Conservation (phyloP, 2,329 filamentous ascomycete species). For the Graphilbum fragrans region DNA sequence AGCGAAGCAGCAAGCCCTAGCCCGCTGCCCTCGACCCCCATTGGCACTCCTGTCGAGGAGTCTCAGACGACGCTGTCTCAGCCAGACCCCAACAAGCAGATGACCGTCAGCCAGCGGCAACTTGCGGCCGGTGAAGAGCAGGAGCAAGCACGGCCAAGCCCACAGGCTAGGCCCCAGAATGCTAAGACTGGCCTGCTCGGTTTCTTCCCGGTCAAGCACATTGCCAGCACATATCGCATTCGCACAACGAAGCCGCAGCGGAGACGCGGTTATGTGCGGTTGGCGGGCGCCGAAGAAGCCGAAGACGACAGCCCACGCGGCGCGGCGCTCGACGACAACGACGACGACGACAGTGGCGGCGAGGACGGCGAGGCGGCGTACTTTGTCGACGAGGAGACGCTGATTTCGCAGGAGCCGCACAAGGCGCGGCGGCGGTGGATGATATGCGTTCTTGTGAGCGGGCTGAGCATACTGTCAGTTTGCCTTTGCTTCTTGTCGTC, state of each 20-base stretch:
- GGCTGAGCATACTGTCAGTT: conserved; percentile 23
- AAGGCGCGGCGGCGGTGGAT: conserved; percentile 12
- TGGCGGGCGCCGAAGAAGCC: conserved; percentile 1
- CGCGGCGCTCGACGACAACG: neutral
- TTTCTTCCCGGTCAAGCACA: conserved; percentile 8
- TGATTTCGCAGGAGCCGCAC: conserved; percentile 4
- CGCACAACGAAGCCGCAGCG: neutral
- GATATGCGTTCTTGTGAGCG: conserved; percentile 22
- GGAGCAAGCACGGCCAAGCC: too few species aligned
- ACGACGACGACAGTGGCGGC: conserved; percentile 2
- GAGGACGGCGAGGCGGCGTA: conserved; percentile 3
- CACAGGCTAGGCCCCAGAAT: too few species aligned
- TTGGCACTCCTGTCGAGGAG: too few species aligned
- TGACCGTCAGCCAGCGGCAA: too few species aligned
- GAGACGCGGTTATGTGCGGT: conserved; percentile 2
- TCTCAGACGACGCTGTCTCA: too few species aligned
- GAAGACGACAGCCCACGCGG: neutral
- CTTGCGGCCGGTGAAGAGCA: too few species aligned
- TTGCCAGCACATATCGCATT: conserved; percentile 7
- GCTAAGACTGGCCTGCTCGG: too few species aligned
- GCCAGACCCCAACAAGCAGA: too few species aligned
- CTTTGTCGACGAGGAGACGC: conserved; percentile 7
- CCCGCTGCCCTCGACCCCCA: too few species aligned
- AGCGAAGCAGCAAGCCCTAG: too few species aligned
- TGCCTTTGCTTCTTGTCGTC: too few species aligned